These are phyloP conservation scores for Orbilia ellipsospora DNA, from an alignment of 2,329 filamentous ascomycete species.

Conservation along the genomic window DNA sequence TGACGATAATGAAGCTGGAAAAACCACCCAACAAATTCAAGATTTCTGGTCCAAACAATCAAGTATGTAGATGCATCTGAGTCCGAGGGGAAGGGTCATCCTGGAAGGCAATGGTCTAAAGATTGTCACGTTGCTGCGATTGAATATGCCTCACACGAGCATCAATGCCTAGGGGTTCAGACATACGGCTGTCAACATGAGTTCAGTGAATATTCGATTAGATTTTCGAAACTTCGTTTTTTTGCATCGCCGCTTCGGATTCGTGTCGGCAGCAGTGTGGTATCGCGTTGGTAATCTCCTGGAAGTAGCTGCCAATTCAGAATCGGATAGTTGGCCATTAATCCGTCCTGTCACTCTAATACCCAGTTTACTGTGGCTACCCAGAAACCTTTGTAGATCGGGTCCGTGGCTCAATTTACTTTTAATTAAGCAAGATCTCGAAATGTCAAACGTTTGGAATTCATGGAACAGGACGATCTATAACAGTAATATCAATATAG, in stretches of 20 bases:
- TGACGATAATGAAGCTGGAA: background rate
- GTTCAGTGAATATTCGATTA: no score
- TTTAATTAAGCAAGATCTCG: background rate
- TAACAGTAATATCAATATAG: conserved; percentile 11
- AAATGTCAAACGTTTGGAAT: conserved; percentile 28
- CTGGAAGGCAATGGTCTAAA: conserved; percentile 4
- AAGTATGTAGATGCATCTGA: background rate
- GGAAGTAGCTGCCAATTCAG: no score
- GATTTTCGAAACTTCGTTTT: no score
- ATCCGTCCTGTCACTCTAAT: background rate
- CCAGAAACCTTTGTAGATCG: conserved; percentile 23
- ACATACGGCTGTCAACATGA: background rate
- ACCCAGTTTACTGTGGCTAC: conserved; percentile 4
- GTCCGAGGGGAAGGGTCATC: conserved; percentile 5
- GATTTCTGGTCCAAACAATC: conserved; percentile 8
- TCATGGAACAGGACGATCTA: conserved; percentile 6
- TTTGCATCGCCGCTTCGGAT: no score
- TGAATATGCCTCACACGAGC: conserved; percentile 22
- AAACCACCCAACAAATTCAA: background rate
- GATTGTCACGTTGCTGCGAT: conserved; percentile 5
- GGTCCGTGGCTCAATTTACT: conserved; percentile 22
- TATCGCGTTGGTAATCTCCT: no score
- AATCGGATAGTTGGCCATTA: no score
- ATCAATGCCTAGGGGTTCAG: background rate
- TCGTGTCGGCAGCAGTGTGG: no score